Percentiles rank a stretch among this genome's conserved stretches.
These are phyloP conservation scores for Aspergillus fischeri DNA, from an alignment of 2,329 filamentous ascomycete genomes.

Conservation along the genomic window DNA sequence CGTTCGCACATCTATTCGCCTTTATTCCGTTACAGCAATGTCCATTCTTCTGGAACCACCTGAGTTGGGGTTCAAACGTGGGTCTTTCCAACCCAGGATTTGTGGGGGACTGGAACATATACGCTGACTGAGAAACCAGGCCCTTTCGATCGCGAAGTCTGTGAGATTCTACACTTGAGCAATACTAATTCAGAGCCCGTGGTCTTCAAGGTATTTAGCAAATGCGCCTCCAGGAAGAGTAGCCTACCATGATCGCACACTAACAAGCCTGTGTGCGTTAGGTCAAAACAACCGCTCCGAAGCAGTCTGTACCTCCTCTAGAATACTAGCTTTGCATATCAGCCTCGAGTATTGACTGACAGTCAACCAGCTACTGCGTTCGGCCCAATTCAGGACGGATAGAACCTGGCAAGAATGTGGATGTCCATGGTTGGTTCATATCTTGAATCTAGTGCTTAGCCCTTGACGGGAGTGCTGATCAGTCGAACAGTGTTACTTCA, in stretches of 20 bases:
- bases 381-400: slow-evolving; percentile 95
- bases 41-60: slow-evolving; percentile 88
- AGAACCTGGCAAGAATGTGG: slow-evolving; percentile 81
- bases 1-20: slow-evolving; percentile 10
- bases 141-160: slow-evolving; percentile 62
- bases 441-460: neutral
- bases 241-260: slow-evolving; percentile 14
- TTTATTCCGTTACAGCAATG: slow-evolving; percentile 55
- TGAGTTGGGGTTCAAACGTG: slow-evolving; percentile 91
- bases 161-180: slow-evolving; percentile 55
- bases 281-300: slow-evolving; percentile 99
- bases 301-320: slow-evolving; percentile 68
- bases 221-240: slow-evolving; percentile 6
- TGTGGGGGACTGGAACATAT: slow-evolving; percentile 3
- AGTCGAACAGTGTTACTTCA: slow-evolving; percentile 73
- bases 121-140: slow-evolving; percentile 42
- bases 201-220: slow-evolving; percentile 56
- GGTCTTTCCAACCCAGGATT: slow-evolving; percentile 17
- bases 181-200: slow-evolving; percentile 57
- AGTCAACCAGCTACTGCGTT: slow-evolving; percentile 76
- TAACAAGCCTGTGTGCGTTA: slow-evolving; percentile 38
- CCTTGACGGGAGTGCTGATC: slow-evolving; percentile 19
- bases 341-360: slow-evolving; percentile 18
- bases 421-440: slow-evolving; percentile 71
- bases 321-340: slow-evolving; percentile 1